Base-by-base conservation (phyloP, 2,329 filamentous ascomycete genomes). In the Claviceps sp. region DNA sequence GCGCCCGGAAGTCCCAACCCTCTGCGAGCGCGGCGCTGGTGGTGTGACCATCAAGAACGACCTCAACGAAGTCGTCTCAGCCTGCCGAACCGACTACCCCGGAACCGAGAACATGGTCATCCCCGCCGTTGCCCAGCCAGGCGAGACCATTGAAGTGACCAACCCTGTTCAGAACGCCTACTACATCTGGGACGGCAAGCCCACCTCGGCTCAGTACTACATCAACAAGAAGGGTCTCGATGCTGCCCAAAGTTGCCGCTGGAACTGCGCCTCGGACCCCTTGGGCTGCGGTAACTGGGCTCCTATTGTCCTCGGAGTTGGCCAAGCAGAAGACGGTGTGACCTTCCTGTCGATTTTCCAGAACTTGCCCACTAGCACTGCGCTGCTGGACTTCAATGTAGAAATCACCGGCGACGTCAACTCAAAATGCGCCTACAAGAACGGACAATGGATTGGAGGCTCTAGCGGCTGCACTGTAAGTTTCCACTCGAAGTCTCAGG, bases 51-150 rank as follows among this genome's bases (percentile, higher is more conserved):
- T 95, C 54, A 65, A 83, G 67, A 98, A 95, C 76, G 81, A 84
- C 52, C 75, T 96, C 37, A 63, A 68, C 48, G 64, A 78, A 40
- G 70, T 77, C 44, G 84, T 87, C 30, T 78, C 85, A 45, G 78
- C 95, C 60, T 98, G 93, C 81, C 89, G 89, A 68, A 97, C 93
- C 58, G 89, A 96, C 68, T 98, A 98, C 71, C 93, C 93, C 56
- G 91, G 89, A 64, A 89, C 82, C 54, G 93, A 98, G 73, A 76
- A 76, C 61, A 91, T 95, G 82, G 87, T 86, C 51, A 78, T 97
- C 54, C 87, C 91, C 46, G 72, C 90, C 47, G 70, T 80, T 53
- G 75, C 84, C 44, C 58, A 68, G 5, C 70, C 85, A 50, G 86
- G 86, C 54, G 62, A 70, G 48, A 76, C 70, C 26, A 71, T 80